Evolutionary conservation across 2,329 filamentous ascomycete genomes (phyloP).

Genomic region (Alternaria burnsii): DNA sequence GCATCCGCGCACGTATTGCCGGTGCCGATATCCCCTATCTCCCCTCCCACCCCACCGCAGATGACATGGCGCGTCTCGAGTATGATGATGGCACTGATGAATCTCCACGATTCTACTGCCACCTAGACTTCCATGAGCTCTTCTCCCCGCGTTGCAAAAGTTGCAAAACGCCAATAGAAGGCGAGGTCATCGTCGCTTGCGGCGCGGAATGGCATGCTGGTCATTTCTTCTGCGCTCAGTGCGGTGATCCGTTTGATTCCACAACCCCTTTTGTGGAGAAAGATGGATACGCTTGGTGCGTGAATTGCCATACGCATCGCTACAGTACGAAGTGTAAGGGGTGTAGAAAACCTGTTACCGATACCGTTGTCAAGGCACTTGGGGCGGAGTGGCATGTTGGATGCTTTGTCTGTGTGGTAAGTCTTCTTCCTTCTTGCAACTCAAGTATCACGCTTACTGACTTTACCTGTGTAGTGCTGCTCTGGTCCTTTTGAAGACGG

Average conservation of each 20-base stretch:
- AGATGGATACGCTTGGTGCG: constrained; percentile 97
- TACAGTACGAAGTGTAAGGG: constrained; percentile 89
- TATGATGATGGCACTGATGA: constrained; percentile 70
- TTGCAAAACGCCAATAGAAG: constrained; percentile 95
- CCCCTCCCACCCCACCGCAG: constrained; percentile 57
- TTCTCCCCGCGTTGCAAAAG: constrained; percentile 94
- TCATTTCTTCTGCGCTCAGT: constrained; percentile 99
- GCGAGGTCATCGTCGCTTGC: constrained; percentile 91
- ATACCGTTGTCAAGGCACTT: constrained; percentile 87
- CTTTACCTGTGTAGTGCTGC: constrained; percentile 59
- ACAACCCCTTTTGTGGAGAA: constrained; percentile 90
- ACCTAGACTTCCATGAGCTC: constrained; percentile 97
- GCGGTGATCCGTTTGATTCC: constrained; percentile 78
- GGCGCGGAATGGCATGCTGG: constrained; percentile 97
- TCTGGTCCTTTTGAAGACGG: constrained; percentile 68
- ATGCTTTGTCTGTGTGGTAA: constrained; percentile 82
- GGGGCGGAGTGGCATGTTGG: constrained; percentile 92
- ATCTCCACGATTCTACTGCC: constrained; percentile 85
- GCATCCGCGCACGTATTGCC: constrained; percentile 71
- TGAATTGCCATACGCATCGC: constrained; percentile 88
- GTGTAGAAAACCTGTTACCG: constrained; percentile 84
- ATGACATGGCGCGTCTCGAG: constrained; percentile 67
- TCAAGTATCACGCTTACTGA: constrained; percentile 2
- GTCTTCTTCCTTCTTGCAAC: constrained; percentile 27
- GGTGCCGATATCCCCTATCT: constrained; percentile 59